Evolutionary conservation across 2,329 filamentous ascomycete genomes (phyloP).

Genomic region (Paraconiothyrium sp.): DNA sequence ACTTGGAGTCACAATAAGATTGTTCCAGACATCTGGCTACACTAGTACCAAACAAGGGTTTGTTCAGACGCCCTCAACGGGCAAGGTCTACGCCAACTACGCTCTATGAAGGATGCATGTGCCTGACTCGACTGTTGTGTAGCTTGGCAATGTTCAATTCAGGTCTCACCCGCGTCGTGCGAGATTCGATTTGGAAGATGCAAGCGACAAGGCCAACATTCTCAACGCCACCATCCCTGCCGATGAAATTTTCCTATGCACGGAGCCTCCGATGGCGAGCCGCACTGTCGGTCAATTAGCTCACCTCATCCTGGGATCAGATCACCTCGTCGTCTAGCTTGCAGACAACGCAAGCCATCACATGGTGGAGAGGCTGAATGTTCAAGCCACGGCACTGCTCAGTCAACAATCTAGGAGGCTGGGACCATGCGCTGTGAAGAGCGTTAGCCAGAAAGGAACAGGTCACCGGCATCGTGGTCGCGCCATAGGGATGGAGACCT

Average conservation of each 20-base stretch:
- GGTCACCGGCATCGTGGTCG: background rate
- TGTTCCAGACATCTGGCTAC: background rate
- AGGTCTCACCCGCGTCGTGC: background rate
- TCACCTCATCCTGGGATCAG: background rate
- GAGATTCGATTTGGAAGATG: background rate
- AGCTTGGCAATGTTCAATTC: background rate
- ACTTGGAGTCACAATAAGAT: too few species aligned
- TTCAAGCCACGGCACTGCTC: slow-evolving; percentile 2
- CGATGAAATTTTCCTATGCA: background rate
- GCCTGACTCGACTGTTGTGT: background rate
- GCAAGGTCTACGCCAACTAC: background rate
- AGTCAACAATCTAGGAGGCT: background rate
- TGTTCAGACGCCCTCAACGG: too few species aligned
- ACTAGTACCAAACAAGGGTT: too few species aligned
- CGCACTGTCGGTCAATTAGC: background rate
- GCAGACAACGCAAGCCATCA: slow-evolving; percentile 4
- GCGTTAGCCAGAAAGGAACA: background rate
- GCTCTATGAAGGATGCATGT: background rate
- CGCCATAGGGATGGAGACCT: background rate
- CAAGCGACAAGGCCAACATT: background rate
- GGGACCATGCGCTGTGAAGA: background rate
- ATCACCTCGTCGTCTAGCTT: background rate
- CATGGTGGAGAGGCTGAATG: background rate
- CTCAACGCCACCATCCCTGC: background rate
- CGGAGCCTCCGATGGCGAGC: slow-evolving; percentile 6